Base-by-base conservation (phyloP, 2,329 filamentous ascomycete species). In the Trichophyton verrucosum region DNA sequence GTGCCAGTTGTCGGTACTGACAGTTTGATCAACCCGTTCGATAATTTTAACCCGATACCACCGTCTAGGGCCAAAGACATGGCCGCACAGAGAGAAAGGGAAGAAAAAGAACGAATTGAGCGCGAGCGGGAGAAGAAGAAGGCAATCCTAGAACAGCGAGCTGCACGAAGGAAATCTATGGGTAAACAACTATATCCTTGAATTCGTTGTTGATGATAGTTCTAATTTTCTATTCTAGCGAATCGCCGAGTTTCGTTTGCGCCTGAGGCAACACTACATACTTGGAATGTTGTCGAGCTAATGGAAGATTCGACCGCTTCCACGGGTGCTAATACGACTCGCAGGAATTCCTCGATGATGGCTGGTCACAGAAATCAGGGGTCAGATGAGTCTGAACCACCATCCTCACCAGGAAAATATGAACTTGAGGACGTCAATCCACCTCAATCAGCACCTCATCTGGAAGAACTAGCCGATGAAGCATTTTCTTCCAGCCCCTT, bases 171-270 rank as follows among this genome's bases (percentile, higher is more conserved):
- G 67, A 97, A 97, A 72, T 96, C 91, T 17, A 81, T 96, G 61
- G 91, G 80, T 82, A 72, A 72, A 42, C 72, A 67, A 11, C 17
- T 17, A 38, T 33, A 20, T 38, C 22, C 57, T 20, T 30, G 11
- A 55, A 15, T 20, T 11, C 17, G 17, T 22, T 8, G 13, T 46
- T 40, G 22, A 13, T 22, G 9, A 30, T 36, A 17, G 9, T 60
- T 40, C 60, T 57, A 61, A 60, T 13, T 33, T 30, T 60, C 53
- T 40, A 60, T 59, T 40, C 46, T 62, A 82, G 82, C 92, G 56
- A 95, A 94, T 72, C 85, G 94, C 69, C 85, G 94, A 70, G 94
- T 99, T 38, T 97, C 92, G 0, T 99, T 99, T 74, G 94, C 94
- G 3, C 94, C 94, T 0, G 94, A 99, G 75, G 94, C 94, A 11